phyloP scores from a whole-genome alignment of 208 protist species.

The Hexamita inflata region DNA sequence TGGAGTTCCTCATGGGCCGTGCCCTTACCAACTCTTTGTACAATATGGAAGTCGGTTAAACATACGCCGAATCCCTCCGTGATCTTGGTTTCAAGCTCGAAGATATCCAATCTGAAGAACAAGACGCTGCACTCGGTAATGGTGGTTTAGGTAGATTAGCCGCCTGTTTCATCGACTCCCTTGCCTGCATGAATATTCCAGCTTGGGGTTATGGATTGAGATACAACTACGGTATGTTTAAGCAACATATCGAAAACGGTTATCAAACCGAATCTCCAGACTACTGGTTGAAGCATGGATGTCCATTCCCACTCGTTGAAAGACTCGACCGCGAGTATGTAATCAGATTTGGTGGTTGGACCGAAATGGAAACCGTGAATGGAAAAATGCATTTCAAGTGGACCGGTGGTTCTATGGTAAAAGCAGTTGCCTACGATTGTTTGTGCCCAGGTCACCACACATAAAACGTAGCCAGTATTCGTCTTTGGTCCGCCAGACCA shows the following conservation, averaged over 20 bases:
- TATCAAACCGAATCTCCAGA: conserved; percentile 33
- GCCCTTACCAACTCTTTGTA: conserved; percentile 31
- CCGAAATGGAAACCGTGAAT: not conserved
- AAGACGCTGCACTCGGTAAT: conserved; percentile 40
- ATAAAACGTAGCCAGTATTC: conserved; percentile 4
- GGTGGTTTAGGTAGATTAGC: conserved; percentile 51
- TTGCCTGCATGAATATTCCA: conserved; percentile 47
- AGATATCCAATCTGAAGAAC: conserved; percentile 35
- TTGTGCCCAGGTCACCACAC: conserved; percentile 30
- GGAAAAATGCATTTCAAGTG: conserved; percentile 23
- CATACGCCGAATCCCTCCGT: conserved; percentile 34
- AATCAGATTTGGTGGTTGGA: conserved; percentile 27
- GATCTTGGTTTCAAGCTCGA: conserved; percentile 45
- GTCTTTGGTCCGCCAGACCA: conserved; percentile 31
- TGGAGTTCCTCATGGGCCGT: conserved; percentile 41
- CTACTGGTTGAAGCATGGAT: conserved; percentile 32
- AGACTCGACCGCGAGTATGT: not conserved
- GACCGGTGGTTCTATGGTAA: not conserved
- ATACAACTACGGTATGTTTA: conserved; percentile 39
- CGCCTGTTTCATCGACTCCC: conserved; percentile 54
- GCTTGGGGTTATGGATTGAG: conserved; percentile 50
- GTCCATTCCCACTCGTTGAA: conserved; percentile 10
- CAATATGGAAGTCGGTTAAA: not conserved
- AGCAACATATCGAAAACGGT: conserved; percentile 28
- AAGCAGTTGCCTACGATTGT: conserved; percentile 34